Conservation (phyloP, 768 basidiomycete species). For the Termitomyces sp. region DNA sequence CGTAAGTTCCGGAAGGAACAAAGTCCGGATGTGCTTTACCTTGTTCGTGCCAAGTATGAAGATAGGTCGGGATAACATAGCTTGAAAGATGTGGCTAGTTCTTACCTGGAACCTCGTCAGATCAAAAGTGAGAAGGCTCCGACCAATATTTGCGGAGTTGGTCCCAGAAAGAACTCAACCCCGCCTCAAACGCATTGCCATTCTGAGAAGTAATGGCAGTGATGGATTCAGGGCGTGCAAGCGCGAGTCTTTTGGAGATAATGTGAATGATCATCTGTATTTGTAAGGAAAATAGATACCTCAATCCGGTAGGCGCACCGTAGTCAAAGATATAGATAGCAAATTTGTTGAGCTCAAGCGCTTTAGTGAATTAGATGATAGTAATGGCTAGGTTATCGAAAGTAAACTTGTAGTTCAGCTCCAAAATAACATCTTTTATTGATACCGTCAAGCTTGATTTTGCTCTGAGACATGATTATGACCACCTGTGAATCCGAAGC, state of each 20-base stretch:
- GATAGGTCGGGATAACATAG: not conserved
- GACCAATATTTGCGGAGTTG: slow-evolving; percentile 29
- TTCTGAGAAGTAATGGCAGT: slow-evolving; percentile 45
- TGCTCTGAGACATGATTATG: not conserved
- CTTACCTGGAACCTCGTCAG: slow-evolving; percentile 26
- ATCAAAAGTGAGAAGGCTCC: slow-evolving; percentile 23
- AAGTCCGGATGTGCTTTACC: slow-evolving; percentile 32
- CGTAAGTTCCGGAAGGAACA: slow-evolving; percentile 34
- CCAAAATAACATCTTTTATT: slow-evolving; percentile 23
- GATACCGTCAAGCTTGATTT: not conserved
- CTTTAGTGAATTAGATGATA: slow-evolving; percentile 38
- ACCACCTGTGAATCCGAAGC: slow-evolving; percentile 46
- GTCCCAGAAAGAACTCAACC: slow-evolving; percentile 39
- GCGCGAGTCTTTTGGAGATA: slow-evolving; percentile 28
- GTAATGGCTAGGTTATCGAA: slow-evolving; percentile 39
- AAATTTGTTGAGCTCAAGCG: slow-evolving; percentile 33
- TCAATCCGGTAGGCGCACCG: slow-evolving; percentile 33
- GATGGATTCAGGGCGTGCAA: slow-evolving; percentile 36
- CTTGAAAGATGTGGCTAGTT: not conserved
- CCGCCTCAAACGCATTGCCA: slow-evolving; percentile 46
- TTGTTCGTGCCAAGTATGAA: slow-evolving; percentile 32
- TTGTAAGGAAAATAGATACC: slow-evolving; percentile 13
- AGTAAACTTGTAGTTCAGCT: slow-evolving; percentile 33
- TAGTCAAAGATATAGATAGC: slow-evolving; percentile 50
- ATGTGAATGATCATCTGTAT: not conserved